Evolutionary conservation across 805 yeast species (phyloP).

Genomic region (Cyberlindnera misumaiensis): DNA sequence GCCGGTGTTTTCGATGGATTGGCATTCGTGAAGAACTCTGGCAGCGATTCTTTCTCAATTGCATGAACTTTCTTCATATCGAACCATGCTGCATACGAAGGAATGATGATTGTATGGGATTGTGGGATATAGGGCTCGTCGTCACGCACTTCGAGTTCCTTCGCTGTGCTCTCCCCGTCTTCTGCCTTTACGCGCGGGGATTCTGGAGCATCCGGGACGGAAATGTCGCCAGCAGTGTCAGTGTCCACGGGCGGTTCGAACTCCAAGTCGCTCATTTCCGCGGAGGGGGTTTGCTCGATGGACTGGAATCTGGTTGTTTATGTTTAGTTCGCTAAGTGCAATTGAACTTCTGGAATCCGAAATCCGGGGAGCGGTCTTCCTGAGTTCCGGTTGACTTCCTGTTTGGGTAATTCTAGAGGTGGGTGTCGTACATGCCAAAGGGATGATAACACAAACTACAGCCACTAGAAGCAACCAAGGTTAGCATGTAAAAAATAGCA

Average conservation of each 20-base stretch:
- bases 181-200: not conserved
- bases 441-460: too few species aligned
- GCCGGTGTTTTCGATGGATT: constrained; percentile 76
- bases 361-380: too few species aligned
- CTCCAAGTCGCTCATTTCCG: constrained; percentile 1
- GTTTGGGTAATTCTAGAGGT: too few species aligned
- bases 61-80: constrained; percentile 62
- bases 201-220: too few species aligned
- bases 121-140: constrained; percentile 37
- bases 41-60: constrained; percentile 76
- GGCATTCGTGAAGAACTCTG: constrained; percentile 75
- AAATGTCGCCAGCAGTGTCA: constrained; percentile 8
- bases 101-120: constrained; percentile 78
- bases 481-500: too few species aligned
- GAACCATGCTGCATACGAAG: constrained; percentile 88
- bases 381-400: too few species aligned
- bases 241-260: constrained; percentile 10
- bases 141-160: constrained; percentile 7
- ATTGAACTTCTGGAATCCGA: too few species aligned
- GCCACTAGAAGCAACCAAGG: too few species aligned
- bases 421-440: too few species aligned
- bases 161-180: constrained; percentile 5
- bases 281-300: too few species aligned
- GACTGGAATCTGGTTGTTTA: too few species aligned
- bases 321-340: too few species aligned